phyloP scores from a whole-genome alignment of 163 green algal species.

The Volvox carteri region DNA sequence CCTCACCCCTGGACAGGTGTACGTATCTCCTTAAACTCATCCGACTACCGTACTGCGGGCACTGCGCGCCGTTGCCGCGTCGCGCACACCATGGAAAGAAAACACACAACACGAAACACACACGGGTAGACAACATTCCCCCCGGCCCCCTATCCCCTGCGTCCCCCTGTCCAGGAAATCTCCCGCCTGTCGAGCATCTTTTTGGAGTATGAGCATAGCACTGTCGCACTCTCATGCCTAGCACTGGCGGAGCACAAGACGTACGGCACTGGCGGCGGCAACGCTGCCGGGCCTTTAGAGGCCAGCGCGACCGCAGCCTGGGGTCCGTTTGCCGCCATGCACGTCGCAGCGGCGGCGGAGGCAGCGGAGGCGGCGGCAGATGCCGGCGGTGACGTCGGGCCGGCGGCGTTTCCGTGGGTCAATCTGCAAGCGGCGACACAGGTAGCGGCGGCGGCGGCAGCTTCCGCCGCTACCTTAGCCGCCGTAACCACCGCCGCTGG shows the following conservation, averaged over 20 bases:
- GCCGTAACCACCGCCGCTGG: background rate
- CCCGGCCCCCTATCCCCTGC: background rate
- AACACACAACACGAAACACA: background rate
- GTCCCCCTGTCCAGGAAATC: conserved; percentile 1
- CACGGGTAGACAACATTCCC: no score
- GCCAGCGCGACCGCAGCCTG: no score
- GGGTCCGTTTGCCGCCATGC: no score
- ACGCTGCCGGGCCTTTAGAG: background rate
- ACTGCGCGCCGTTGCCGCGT: background rate
- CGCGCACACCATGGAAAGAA: background rate
- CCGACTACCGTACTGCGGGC: background rate
- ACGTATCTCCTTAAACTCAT: background rate
- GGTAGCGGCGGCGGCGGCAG: background rate
- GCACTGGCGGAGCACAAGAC: conserved; percentile 21
- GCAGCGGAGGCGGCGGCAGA: background rate
- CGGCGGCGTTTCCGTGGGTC: background rate
- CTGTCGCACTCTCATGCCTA: conserved; percentile 23
- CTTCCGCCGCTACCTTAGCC: background rate
- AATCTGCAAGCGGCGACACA: no score
- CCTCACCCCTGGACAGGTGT: no score
- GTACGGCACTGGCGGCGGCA: background rate
- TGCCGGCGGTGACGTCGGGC: background rate
- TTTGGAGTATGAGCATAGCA: conserved; percentile 25
- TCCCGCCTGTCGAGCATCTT: conserved; percentile 14
- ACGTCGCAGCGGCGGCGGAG: background rate